Evolutionary conservation across 371 early-diverging fungal species (phyloP).

Genomic region (Mucor plumbeus): DNA sequence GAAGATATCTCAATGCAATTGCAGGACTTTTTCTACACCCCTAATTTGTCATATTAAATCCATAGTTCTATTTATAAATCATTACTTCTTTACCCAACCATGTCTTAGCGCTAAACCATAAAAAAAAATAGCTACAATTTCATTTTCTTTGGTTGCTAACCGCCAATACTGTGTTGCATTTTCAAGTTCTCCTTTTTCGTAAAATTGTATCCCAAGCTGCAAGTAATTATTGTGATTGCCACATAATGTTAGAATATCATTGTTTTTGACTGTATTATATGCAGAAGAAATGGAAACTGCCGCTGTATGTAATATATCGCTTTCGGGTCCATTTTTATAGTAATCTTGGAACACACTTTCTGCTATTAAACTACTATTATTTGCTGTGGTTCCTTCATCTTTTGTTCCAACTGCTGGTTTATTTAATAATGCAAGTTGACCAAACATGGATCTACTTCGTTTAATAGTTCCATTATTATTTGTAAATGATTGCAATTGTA

Average conservation of each 20-base stretch:
- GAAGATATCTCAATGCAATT: slow-evolving; percentile 71
- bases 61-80: not conserved
- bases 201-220: slow-evolving; percentile 9
- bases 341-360: not conserved
- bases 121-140: slow-evolving; percentile 81
- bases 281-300: slow-evolving; percentile 19
- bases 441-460: slow-evolving; percentile 25
- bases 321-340: not conserved
- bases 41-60: not conserved
- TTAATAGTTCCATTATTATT: slow-evolving; percentile 1
- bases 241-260: not conserved
- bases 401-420: not conserved
- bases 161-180: slow-evolving; percentile 81
- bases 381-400: not conserved
- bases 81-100: slow-evolving; percentile 65
- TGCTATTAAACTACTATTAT: not conserved
- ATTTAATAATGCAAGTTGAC: slow-evolving; percentile 8
- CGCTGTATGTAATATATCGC: slow-evolving; percentile 15
- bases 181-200: slow-evolving; percentile 58
- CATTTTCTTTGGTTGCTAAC: slow-evolving; percentile 71
- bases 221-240: slow-evolving; percentile 6
- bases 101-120: slow-evolving; percentile 89
- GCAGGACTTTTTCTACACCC: slow-evolving; percentile 69
- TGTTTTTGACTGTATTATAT: not conserved
- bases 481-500: slow-evolving; percentile 13